Base-by-base conservation (phyloP, 2,329 filamentous ascomycete species). In the Calonectria hawksworthii region DNA sequence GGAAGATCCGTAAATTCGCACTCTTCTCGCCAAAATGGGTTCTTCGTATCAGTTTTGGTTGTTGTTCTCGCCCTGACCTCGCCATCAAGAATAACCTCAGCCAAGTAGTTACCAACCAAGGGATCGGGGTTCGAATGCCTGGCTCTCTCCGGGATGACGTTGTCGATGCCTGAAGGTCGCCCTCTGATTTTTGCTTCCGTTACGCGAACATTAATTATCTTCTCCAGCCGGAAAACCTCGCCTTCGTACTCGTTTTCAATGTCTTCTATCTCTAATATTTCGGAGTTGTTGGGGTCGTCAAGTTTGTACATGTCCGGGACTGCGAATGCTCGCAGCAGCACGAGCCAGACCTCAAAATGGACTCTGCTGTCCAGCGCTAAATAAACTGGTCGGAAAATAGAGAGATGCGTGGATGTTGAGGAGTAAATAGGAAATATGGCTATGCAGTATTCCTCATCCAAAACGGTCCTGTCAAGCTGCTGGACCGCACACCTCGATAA, bases 311-410 rank as follows among this genome's bases (percentile, higher is more conserved):
- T 89, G 80, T 98, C 96, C 0, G 97, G 96, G 59, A 98, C 93
- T 0, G 96, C 95, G 84, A 98, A 98, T 0, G 96, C 96, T 76
- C 96, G 92, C 36, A 99, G 85, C 13, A 99, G 88, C 9, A 98
- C 96, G 81, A 98, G 96, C 97, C 97, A 99, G 16, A 98, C 97
- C 83, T 99, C 97, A 80, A 98, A 98, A n/a, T 98, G 89, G 9
- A 98, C 92, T 52, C 96, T 92, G 32, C 92, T 96, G 79, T 99
- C 96, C 56, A 98, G 86, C 4, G 95, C 94, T 41, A 99, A 88
- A 83, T 98, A 98, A 44, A 99, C 93, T 0, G 97, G 96, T n/a
- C 95, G 92, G 74, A 95, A 93, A 34, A 96, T 91, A 9, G 94
- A 94, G 71, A 96, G 88, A 23, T 94, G 91, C 3, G 92, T 94